Evolutionary conservation across 331 rosid genomes (phyloP).

Genomic region (Cucumis variabilis): DNA sequence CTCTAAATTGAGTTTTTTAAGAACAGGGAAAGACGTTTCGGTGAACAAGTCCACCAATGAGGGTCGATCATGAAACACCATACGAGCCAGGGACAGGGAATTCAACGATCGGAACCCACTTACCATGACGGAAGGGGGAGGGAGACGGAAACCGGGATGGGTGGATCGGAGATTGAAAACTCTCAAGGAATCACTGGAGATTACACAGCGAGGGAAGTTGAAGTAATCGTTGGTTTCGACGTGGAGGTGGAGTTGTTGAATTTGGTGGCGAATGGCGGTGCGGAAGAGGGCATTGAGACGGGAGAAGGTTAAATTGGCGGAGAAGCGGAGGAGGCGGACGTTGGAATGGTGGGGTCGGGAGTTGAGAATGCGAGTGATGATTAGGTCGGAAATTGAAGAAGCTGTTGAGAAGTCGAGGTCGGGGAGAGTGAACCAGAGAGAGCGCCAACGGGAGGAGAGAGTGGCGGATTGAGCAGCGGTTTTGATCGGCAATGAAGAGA

Average conservation of each 20-base stretch:
- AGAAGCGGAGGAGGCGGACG: conserved; percentile 63
- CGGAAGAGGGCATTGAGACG: conserved; percentile 67
- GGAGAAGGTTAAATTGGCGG: conserved; percentile 66
- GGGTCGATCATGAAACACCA: conserved; percentile 54
- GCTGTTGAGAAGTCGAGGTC: conserved; percentile 52
- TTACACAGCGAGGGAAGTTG: conserved; percentile 73
- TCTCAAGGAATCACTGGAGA: conserved; percentile 54
- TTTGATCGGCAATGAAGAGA: conserved; percentile 68
- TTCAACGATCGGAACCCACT: conserved; percentile 60
- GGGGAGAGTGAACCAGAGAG: conserved; percentile 73
- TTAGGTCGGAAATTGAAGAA: not conserved
- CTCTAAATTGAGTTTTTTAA: conserved; percentile 59
- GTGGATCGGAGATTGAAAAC: conserved; percentile 57
- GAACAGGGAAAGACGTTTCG: conserved; percentile 55
- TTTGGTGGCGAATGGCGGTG: conserved; percentile 61
- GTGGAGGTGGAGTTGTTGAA: conserved; percentile 67
- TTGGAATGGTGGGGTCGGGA: conserved; percentile 54
- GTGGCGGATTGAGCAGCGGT: conserved; percentile 64
- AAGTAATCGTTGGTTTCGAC: conserved; percentile 61
- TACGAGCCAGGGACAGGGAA: conserved; percentile 50
- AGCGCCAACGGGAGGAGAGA: conserved; percentile 71
- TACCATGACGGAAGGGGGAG: conserved; percentile 66
- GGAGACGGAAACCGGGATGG: conserved; percentile 66
- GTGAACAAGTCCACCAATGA: conserved; percentile 64
- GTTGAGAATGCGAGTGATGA: conserved; percentile 56